Percentiles rank a stretch among this genome's conserved stretches.
Conservation (phyloP, 805 yeast genomes). For the Yueomyces sp. region DNA sequence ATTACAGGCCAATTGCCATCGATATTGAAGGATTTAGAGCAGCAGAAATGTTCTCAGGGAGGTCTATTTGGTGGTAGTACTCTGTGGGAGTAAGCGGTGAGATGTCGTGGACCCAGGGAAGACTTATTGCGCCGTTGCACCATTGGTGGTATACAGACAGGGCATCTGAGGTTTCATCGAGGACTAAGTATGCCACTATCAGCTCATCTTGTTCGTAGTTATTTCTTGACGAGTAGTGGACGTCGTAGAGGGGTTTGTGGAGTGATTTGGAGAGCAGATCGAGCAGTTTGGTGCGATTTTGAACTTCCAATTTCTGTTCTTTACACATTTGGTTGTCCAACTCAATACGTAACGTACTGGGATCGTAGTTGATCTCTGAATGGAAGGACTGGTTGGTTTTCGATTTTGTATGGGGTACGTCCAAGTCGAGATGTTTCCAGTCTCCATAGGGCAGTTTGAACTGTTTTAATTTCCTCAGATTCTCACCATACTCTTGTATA, state of each 20-base stretch:
- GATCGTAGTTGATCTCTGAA: constrained; percentile 2
- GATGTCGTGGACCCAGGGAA: not conserved
- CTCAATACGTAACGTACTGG: not conserved
- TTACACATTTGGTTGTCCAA: not conserved
- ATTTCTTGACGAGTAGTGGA: constrained; percentile 13
- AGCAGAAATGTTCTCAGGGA: not conserved
- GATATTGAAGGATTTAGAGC: not conserved
- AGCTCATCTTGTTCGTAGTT: constrained; percentile 3
- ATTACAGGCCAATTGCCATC: too few relatives aligned
- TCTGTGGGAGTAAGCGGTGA: not conserved
- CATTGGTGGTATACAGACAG: constrained; percentile 4
- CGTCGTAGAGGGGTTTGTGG: not conserved
- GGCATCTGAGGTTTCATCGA: constrained; percentile 5
- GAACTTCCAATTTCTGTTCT: not conserved
- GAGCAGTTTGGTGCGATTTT: too few relatives aligned
- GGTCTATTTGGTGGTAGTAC: not conserved
- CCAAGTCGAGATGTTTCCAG: constrained; percentile 9
- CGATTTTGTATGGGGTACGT: not conserved
- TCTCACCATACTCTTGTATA: constrained; percentile 16
- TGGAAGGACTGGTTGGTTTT: constrained; percentile 1
- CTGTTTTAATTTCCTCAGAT: constrained; percentile 16
- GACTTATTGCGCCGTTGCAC: not conserved
- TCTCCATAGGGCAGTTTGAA: constrained; percentile 14
- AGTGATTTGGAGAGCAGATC: too few relatives aligned
- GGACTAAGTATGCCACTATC: constrained; percentile 9